Conservation (phyloP, 805 yeast species). For the Candida qinlingensis region DNA sequence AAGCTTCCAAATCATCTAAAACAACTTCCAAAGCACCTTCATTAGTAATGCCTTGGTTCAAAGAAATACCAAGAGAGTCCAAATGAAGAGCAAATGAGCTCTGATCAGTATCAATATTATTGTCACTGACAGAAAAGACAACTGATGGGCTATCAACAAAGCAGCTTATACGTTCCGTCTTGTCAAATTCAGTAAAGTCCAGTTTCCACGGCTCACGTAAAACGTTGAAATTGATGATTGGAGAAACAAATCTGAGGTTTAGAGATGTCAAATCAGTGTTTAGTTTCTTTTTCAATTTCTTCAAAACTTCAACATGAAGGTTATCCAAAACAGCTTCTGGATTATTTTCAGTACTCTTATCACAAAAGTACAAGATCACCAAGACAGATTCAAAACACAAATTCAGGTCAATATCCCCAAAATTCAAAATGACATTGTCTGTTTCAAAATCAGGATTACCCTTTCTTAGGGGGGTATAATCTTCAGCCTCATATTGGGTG, state of each 20-base stretch:
- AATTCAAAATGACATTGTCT: slow-evolving; percentile 48
- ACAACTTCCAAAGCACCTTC: slow-evolving; percentile 3
- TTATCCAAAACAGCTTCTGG: slow-evolving; percentile 50
- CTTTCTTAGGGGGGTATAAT: slow-evolving; percentile 14
- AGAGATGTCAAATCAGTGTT: slow-evolving; percentile 30
- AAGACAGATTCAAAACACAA: slow-evolving; percentile 41
- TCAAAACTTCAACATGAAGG: slow-evolving; percentile 56
- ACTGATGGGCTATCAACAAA: slow-evolving; percentile 20
- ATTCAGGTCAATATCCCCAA: slow-evolving; percentile 45
- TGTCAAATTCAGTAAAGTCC: slow-evolving; percentile 12
- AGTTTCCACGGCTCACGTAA: neutral
- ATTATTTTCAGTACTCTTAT: slow-evolving; percentile 29
- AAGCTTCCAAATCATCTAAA: slow-evolving; percentile 25
- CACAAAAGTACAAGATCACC: slow-evolving; percentile 31
- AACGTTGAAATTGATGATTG: slow-evolving; percentile 31
- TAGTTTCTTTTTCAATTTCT: slow-evolving; percentile 33
- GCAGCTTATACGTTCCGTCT: slow-evolving; percentile 11
- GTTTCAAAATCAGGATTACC: slow-evolving; percentile 42
- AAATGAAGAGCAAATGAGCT: slow-evolving; percentile 17
- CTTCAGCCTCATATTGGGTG: slow-evolving; percentile 14
- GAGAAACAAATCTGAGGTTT: slow-evolving; percentile 45
- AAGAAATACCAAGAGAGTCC: slow-evolving; percentile 4
- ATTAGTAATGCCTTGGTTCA: neutral
- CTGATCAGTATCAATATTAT: slow-evolving; percentile 13
- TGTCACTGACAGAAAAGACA: slow-evolving; percentile 14